Base-by-base conservation (phyloP, 2,329 filamentous ascomycete species). In the Apiospora sp. region DNA sequence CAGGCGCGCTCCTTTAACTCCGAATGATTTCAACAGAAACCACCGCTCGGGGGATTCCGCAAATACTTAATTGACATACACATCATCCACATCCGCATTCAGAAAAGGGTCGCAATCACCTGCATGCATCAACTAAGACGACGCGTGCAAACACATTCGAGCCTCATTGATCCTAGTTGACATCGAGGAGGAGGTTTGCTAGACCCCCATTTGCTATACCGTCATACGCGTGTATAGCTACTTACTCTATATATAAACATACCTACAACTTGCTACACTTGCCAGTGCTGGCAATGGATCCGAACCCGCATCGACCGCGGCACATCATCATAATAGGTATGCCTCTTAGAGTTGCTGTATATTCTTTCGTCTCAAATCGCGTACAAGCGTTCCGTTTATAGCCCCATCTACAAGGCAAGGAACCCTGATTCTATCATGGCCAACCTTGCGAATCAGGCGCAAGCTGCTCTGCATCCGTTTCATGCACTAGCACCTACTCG, bases 301-400 rank as follows among this genome's bases (percentile, higher is more conserved):
- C 68, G 12, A 71, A 73, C 46, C 71, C 73, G 46, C 61, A 71
- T 24, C 69, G 71, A 30, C 69, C 69, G 19, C 72, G 69, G 64
- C 58, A 74, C 49, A 72, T 74, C 67, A 70, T 74, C 69, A 72
- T 74, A 30, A 48, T 74, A 30, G 85, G 85, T 86, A 77, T 73
- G 84, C 81, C 58, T 41, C 34, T 41, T n/a, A 69, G 16, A 69
- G 13, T n/a, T 49, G 27, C 27, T 30, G 27, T 30, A 1, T 34
- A 7, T 48, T 34, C 5, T 49, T 69, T 37, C 67, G 44, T 49
- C 67, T 69, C 67, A 34, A 49, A 69, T 48, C 24, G 13, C n/a
- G 30, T 48, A 37, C 30, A 12, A 61, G 30, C 27, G 22, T 37
- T 30, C 54, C 34, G 54, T 19, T 30, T 22, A 37, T 22, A 61